phyloP scores from a whole-genome alignment of 2,329 filamentous ascomycete species.

The Talaromyces rugulosus region DNA sequence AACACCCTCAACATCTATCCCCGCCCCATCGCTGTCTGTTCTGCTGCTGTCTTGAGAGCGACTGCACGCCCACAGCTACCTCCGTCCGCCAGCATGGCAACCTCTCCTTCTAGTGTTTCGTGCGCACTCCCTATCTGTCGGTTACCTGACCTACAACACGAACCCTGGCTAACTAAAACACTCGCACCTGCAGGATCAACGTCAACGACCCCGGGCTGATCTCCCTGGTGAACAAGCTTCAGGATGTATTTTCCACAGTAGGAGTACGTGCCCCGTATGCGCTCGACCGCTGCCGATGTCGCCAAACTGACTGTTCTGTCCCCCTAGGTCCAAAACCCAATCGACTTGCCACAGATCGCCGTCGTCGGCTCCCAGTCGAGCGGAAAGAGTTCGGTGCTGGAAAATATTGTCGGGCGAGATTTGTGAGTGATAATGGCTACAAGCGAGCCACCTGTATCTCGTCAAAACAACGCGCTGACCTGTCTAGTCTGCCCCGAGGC shows the following conservation, averaged over 20 bases:
- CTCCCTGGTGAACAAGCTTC: slow-evolving; percentile 93
- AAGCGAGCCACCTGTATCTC: neutral
- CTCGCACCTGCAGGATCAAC: slow-evolving; percentile 54
- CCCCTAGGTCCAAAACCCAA: slow-evolving; percentile 86
- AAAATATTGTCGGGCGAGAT: slow-evolving; percentile 98
- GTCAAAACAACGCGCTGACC: slow-evolving; percentile 16
- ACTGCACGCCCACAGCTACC: slow-evolving; percentile 2
- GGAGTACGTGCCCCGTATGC: slow-evolving; percentile 55
- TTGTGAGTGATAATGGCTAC: slow-evolving; percentile 63
- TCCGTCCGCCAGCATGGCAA: slow-evolving; percentile 12
- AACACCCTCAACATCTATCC: neutral
- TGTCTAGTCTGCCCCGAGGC: slow-evolving; percentile 79
- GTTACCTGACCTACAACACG: slow-evolving; percentile 15
- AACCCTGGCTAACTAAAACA: slow-evolving; percentile 19
- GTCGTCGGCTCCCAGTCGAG: slow-evolving; percentile 98
- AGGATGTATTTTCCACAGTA: slow-evolving; percentile 98
- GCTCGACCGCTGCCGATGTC: slow-evolving; percentile 9
- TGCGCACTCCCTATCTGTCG: slow-evolving; percentile 27
- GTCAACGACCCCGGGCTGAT: slow-evolving; percentile 68
- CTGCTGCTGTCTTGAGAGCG: slow-evolving; percentile 17
- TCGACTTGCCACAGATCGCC: slow-evolving; percentile 96
- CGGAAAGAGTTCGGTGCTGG: slow-evolving; percentile 97
- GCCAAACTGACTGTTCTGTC: slow-evolving; percentile 24
- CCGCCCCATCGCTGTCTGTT: neutral
- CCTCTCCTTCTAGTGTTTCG: slow-evolving; percentile 27